Percentiles rank a stretch among this genome's conserved stretches.
phyloP scores from a whole-genome alignment of 441 rosid species.

The Bocquillonia castaneifolia region DNA sequence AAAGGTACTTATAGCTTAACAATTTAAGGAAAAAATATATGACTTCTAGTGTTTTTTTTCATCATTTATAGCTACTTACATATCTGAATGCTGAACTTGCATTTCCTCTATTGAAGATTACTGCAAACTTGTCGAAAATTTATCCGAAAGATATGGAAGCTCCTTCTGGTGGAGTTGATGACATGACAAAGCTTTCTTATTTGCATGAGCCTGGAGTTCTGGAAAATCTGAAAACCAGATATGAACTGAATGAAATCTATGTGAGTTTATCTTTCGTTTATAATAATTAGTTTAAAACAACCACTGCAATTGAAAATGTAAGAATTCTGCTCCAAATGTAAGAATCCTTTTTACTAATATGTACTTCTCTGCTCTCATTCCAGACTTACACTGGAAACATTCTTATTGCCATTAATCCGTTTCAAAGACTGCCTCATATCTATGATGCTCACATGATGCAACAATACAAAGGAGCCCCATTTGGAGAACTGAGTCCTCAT shows the following conservation, averaged over 20 bases:
- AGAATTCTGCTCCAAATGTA: too few species aligned
- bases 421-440: conserved; percentile 86
- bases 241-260: conserved; percentile 91
- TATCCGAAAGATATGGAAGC: conserved; percentile 93
- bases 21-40: background rate
- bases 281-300: background rate
- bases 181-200: conserved; percentile 96
- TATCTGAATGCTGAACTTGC: conserved; percentile 1
- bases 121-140: conserved; percentile 59
- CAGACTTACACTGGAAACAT: conserved; percentile 92
- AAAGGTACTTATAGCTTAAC: conserved; percentile 36
- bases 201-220: conserved; percentile 97
- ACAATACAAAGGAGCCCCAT: conserved; percentile 91
- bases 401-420: conserved; percentile 84
- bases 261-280: conserved; percentile 39
- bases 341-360: conserved; percentile 12
- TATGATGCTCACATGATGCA: conserved; percentile 89
- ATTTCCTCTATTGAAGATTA: conserved; percentile 40
- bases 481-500: conserved; percentile 81
- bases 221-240: conserved; percentile 75
- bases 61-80: background rate
- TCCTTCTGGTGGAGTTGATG: conserved; percentile 98
- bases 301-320: background rate
- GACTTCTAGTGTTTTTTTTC: too few species aligned
- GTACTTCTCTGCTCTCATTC: conserved; percentile 12